Percentiles rank a stretch among this genome's conserved stretches.
These are phyloP conservation scores for Misopates orontium DNA, from an alignment of 257 asterid species.

Conservation along the genomic window DNA sequence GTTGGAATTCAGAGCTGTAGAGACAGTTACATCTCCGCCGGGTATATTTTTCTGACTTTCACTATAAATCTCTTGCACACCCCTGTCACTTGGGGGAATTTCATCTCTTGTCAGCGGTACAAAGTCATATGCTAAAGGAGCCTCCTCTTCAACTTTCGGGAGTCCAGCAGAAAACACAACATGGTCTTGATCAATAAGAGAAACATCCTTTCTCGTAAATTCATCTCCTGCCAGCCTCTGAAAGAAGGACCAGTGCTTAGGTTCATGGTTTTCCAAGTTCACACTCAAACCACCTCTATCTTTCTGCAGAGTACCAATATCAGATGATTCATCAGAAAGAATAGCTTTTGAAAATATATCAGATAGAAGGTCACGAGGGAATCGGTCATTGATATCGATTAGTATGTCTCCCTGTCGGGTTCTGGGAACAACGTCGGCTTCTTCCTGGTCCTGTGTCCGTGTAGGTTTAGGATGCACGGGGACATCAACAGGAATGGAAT, in stretches of 20 bases:
- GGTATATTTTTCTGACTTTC: slow-evolving; percentile 39
- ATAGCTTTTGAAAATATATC: slow-evolving; percentile 79
- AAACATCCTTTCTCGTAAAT: slow-evolving; percentile 73
- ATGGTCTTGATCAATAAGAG: slow-evolving; percentile 92
- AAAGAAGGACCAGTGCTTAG: slow-evolving; percentile 92
- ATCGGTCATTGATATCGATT: slow-evolving; percentile 89
- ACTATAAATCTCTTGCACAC: slow-evolving; percentile 41
- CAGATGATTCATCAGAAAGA: slow-evolving; percentile 60
- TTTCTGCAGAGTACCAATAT: slow-evolving; percentile 52
- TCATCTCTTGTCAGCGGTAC: slow-evolving; percentile 50
- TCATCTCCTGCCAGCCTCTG: slow-evolving; percentile 86
- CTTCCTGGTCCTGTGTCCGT: slow-evolving; percentile 44
- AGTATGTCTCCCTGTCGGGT: slow-evolving; percentile 77
- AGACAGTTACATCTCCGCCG: slow-evolving; percentile 43
- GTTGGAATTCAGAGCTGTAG: too few species aligned
- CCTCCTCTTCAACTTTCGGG: slow-evolving; percentile 60
- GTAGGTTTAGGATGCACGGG: slow-evolving; percentile 45
- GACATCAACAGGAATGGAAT: slow-evolving; percentile 37
- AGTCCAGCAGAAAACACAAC: slow-evolving; percentile 56
- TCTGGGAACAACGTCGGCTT: slow-evolving; percentile 41
- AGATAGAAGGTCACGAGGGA: slow-evolving; percentile 84
- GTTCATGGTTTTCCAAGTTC: slow-evolving; percentile 85
- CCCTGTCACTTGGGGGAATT: slow-evolving; percentile 38
- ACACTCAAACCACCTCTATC: slow-evolving; percentile 80
- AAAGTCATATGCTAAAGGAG: slow-evolving; percentile 57